Evolutionary conservation across 2,329 filamentous ascomycete genomes (phyloP).

Genomic region (Trichophyton simii): DNA sequence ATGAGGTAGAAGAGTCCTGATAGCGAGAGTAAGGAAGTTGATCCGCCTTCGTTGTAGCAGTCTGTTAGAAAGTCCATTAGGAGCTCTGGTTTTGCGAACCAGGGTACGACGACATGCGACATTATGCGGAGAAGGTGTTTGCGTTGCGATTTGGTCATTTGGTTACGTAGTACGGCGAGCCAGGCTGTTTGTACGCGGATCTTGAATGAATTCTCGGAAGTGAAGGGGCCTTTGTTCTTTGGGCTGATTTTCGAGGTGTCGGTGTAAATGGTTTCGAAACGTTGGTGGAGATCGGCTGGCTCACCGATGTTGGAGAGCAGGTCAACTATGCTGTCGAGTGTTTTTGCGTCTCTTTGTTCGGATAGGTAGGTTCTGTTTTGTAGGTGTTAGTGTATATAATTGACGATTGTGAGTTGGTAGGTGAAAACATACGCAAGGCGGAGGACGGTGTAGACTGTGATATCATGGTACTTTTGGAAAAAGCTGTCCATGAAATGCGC

Average conservation of each 20-base stretch:
- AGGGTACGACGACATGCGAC: constrained; percentile 67
- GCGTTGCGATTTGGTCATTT: constrained; percentile 56
- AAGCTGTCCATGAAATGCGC: constrained; percentile 67
- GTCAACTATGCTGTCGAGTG: constrained; percentile 27
- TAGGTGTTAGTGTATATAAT: neutral
- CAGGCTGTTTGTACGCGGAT: constrained; percentile 75
- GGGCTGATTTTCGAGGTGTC: constrained; percentile 37
- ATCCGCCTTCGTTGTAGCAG: constrained; percentile 76
- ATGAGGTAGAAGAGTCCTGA: constrained; percentile 94
- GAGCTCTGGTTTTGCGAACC: constrained; percentile 78
- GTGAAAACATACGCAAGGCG: constrained; percentile 50
- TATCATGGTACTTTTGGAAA: constrained; percentile 67
- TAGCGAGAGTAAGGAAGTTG: constrained; percentile 73
- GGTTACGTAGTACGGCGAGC: constrained; percentile 60
- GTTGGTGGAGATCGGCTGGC: constrained; percentile 42
- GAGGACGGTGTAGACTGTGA: constrained; percentile 70
- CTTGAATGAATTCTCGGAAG: constrained; percentile 58
- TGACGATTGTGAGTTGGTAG: neutral
- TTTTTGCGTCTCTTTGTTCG: constrained; percentile 18
- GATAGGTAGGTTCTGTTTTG: constrained; percentile 25
- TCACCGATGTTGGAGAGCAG: constrained; percentile 46
- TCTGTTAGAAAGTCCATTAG: constrained; percentile 96
- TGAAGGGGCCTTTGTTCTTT: constrained; percentile 54
- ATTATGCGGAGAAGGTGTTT: constrained; percentile 67
- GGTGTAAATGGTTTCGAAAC: constrained; percentile 27